These are phyloP conservation scores for Sarocladium oryzae DNA, from an alignment of 2,329 filamentous ascomycete species.

Conservation along the genomic window DNA sequence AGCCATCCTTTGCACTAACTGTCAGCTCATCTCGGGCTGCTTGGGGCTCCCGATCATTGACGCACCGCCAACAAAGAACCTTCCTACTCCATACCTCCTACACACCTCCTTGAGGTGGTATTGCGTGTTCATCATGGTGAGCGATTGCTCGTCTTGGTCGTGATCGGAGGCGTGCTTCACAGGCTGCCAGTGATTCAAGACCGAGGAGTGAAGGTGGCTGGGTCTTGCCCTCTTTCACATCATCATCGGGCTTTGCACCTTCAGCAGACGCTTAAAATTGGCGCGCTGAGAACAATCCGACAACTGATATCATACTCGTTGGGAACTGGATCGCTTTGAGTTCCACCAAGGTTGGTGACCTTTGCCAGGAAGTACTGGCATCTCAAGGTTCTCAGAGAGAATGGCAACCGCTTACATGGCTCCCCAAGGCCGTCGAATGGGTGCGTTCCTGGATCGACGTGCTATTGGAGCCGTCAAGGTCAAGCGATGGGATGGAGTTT, in stretches of 20 bases:
- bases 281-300: not conserved
- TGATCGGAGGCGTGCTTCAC: constrained; percentile 6
- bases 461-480: constrained; percentile 19
- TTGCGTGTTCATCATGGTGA: not conserved
- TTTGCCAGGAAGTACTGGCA: not conserved
- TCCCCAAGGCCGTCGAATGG: constrained; percentile 14
- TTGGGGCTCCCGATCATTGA: constrained; percentile 1
- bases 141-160: not conserved
- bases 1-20: not conserved
- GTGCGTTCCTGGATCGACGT: constrained; percentile 23
- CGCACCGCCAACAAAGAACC: not conserved
- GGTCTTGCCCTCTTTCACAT: not conserved
- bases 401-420: constrained; percentile 14
- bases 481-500: constrained; percentile 46
- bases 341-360: too few species aligned
- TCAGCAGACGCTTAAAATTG: not conserved
- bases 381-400: not conserved
- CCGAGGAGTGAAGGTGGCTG: not conserved
- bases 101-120: not conserved
- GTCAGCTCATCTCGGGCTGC: not conserved
- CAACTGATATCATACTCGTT: too few species aligned
- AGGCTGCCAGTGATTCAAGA: not conserved
- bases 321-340: too few species aligned
- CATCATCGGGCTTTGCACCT: not conserved
- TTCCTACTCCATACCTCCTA: not conserved